phyloP scores from a whole-genome alignment of 805 yeast species.

The Myxozyma vanderwaltii region DNA sequence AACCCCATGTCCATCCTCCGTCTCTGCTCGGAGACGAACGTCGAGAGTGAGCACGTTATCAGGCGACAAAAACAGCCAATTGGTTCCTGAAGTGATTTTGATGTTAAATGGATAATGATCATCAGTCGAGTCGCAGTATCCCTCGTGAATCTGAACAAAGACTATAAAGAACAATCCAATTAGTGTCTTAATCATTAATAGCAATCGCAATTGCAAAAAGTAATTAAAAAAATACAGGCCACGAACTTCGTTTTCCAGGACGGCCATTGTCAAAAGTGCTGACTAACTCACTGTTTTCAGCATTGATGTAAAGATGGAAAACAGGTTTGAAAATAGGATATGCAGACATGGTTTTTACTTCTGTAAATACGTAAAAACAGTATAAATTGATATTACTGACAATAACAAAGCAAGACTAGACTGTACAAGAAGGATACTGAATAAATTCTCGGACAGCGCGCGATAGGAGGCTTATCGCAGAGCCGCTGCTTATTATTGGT shows the following conservation, averaged over 20 bases:
- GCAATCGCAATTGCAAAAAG: too few species aligned
- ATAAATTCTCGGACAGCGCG: too few species aligned
- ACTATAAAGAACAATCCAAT: conserved; percentile 10
- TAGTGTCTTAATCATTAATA: neutral
- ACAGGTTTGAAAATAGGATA: conserved; percentile 33
- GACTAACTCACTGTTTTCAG: conserved; percentile 30
- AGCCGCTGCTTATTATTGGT: too few species aligned
- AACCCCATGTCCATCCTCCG: conserved; percentile 29
- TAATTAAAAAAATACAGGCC: too few species aligned
- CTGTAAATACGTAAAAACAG: neutral
- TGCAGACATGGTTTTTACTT: conserved; percentile 5
- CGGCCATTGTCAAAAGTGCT: conserved; percentile 27
- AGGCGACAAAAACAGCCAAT: conserved; percentile 25
- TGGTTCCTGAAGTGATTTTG: conserved; percentile 28
- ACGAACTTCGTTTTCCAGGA: conserved; percentile 23
- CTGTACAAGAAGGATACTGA: too few species aligned
- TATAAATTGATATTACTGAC: neutral
- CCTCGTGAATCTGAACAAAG: conserved; percentile 31
- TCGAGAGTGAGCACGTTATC: conserved; percentile 30
- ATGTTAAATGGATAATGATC: conserved; percentile 29
- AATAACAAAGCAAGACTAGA: too few species aligned
- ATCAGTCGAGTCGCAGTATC: conserved; percentile 30
- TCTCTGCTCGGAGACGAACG: conserved; percentile 29
- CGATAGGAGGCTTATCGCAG: too few species aligned
- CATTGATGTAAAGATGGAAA: conserved; percentile 30